Conservation (phyloP, 176 grass and related monocot genomes). For the Bothriochloa decipiens region DNA sequence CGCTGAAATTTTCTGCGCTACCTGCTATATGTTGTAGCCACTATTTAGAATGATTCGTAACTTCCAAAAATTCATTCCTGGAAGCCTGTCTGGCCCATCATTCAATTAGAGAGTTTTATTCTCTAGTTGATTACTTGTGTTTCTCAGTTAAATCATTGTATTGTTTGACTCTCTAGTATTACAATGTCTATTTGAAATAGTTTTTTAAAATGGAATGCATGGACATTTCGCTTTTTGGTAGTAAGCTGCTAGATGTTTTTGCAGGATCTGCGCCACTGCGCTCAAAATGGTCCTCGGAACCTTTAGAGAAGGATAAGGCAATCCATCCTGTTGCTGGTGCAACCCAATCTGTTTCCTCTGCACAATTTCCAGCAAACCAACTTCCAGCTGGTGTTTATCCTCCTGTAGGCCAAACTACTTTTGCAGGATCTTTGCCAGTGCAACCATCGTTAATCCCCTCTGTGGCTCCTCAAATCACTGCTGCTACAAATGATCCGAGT, state of each 20-base stretch:
- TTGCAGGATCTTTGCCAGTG: constrained; percentile 56
- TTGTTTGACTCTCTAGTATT: background rate
- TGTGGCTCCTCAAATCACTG: constrained; percentile 34
- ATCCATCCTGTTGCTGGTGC: constrained; percentile 39
- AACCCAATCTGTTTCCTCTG: constrained; percentile 40
- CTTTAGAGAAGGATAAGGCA: constrained; percentile 56
- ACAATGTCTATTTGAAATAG: background rate
- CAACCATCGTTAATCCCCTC: constrained; percentile 48
- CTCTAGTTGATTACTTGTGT: background rate
- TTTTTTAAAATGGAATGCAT: background rate
- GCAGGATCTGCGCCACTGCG: constrained; percentile 60
- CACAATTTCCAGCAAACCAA: constrained; percentile 54
- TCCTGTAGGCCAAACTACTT: constrained; percentile 49
- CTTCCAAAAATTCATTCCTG: constrained; percentile 15
- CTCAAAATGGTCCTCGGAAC: constrained; percentile 69
- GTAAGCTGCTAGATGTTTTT: constrained; percentile 25
- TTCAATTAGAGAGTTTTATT: background rate
- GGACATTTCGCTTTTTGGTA: constrained; percentile 13
- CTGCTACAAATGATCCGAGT: constrained; percentile 45
- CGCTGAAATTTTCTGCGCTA: background rate
- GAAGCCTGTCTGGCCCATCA: background rate
- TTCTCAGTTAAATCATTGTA: background rate
- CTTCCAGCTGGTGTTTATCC: constrained; percentile 48
- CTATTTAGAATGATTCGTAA: background rate
- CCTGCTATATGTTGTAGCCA: background rate